Evolutionary conservation across 345 rosid species (phyloP).

Genomic region (Geranium brycei): DNA sequence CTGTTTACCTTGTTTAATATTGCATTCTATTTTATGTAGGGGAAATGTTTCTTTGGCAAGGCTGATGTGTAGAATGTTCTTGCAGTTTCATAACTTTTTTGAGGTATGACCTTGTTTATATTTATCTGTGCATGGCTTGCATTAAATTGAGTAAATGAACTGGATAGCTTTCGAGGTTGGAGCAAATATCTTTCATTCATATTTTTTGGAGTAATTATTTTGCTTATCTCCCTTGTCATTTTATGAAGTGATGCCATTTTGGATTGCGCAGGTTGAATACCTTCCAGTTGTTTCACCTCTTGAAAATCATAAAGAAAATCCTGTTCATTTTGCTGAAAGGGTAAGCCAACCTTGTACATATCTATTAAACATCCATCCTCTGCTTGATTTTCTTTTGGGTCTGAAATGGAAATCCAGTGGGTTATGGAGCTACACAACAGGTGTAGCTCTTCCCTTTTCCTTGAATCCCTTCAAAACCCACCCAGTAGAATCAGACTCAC

Average conservation of each 20-base stretch:
- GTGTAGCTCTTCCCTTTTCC: too few relatives aligned
- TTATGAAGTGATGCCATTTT: conserved; percentile 2
- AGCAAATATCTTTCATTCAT: too few relatives aligned
- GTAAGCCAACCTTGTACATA: conserved; percentile 25
- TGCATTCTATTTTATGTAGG: conserved; percentile 25
- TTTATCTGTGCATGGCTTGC: neutral
- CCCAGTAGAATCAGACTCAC: too few relatives aligned
- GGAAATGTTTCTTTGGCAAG: conserved; percentile 56
- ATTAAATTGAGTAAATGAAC: too few relatives aligned
- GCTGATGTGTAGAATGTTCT: conserved; percentile 95
- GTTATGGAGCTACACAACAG: too few relatives aligned
- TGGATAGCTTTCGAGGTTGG: too few relatives aligned
- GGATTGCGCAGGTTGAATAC: conserved; percentile 60
- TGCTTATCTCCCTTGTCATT: neutral
- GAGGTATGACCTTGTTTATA: conserved; percentile 35
- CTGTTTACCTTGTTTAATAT: neutral
- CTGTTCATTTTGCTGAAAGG: conserved; percentile 58
- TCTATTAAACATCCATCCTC: neutral
- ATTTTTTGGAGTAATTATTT: too few relatives aligned
- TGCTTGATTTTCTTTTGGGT: neutral
- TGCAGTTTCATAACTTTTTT: conserved; percentile 96
- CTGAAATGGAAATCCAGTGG: too few relatives aligned
- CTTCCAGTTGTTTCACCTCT: conserved; percentile 67
- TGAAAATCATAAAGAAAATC: conserved; percentile 52
- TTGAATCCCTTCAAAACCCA: too few relatives aligned